Percentiles rank a stretch among this genome's conserved stretches.
Conservation (phyloP, 1,139 yeast species). For the Candida gigantensis region DNA sequence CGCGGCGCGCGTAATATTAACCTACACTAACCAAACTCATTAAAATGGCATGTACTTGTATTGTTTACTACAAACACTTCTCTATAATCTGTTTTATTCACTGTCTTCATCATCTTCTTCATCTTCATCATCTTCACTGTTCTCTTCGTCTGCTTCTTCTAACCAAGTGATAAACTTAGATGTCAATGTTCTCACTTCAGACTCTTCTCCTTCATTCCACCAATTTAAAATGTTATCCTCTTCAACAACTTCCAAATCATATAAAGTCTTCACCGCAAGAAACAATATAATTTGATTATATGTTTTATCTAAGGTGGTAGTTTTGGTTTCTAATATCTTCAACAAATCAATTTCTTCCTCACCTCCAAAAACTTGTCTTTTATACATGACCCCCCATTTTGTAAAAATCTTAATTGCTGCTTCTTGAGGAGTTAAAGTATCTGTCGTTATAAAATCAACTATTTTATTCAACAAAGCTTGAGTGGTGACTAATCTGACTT, state of each 20-base stretch:
- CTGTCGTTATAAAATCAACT: conserved; percentile 71
- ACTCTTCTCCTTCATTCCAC: conserved; percentile 64
- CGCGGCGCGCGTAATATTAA: too few relatives aligned
- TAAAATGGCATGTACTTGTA: too few relatives aligned
- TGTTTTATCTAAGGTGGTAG: conserved; percentile 30
- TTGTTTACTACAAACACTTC: background rate
- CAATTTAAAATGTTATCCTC: conserved; percentile 79
- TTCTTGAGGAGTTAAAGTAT: conserved; percentile 69
- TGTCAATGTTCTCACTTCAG: conserved; percentile 55
- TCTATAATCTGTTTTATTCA: background rate
- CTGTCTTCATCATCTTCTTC: too few relatives aligned
- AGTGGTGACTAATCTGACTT: conserved; percentile 81
- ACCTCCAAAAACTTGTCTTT: conserved; percentile 77
- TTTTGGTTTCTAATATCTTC: conserved; percentile 53
- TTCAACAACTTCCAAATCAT: conserved; percentile 77
- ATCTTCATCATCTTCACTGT: conserved; percentile 65
- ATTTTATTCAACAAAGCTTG: conserved; percentile 70
- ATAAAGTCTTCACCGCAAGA: conserved; percentile 65
- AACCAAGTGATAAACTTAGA: conserved; percentile 86
- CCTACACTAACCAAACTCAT: too few relatives aligned
- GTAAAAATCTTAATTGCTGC: conserved; percentile 75
- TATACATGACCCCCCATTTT: conserved; percentile 79
- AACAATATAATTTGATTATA: conserved; percentile 57
- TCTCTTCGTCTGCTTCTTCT: conserved; percentile 82
- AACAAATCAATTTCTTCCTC: conserved; percentile 79